Evolutionary conservation across 2,329 filamentous ascomycete species (phyloP), one percentile per base, ranked within the genome.

Genomic region (Aureobasidium lini): DNA sequence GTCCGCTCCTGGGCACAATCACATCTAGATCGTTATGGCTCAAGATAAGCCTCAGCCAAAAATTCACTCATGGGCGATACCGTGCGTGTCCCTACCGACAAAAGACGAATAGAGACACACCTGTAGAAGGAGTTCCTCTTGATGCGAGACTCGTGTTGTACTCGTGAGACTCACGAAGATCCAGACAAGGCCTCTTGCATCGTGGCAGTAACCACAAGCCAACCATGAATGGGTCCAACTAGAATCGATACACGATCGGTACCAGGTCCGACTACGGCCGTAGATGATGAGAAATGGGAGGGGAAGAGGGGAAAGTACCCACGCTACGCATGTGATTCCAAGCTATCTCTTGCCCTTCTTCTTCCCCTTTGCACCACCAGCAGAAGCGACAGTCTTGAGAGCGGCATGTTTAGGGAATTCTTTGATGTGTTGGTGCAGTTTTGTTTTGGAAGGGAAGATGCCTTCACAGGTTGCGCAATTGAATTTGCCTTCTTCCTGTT

Each of bases 381-480:
- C 60, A 42, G 57, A 52, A 43, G 57, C 62, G 16, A 62, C 67
- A 28, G 62, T 32, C 46, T 70, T 72, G 13, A 68, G 76, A 32
- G 84, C 81, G 6, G 86, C 87, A 74, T 94, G 89, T 9, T 75
- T 75, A 23, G 23, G 23, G 16, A 82, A 73, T 9, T 85, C 81
- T 62, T 84, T 82, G 60, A 94, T 79, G 71, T 95, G 90, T 56
- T 81, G 77, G 70, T 93, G 93, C 16, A 95, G 73, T 64, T 84
- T 85, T 6, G 83, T 87, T 65, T 84, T 86, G 1, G 87, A 90
- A 0, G 82, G 84, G 75, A 97, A 99, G 0, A 75, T 81, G 64
- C 88, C 90, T 64, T 84, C 82, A 72, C 94, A 97, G 4, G 85
- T 82, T 2, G 87, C 82, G 69, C 94, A 97, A 66, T 86, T 86